Evolutionary conservation across 345 rosid species (phyloP).

Genomic region (Syzygium aqueum): DNA sequence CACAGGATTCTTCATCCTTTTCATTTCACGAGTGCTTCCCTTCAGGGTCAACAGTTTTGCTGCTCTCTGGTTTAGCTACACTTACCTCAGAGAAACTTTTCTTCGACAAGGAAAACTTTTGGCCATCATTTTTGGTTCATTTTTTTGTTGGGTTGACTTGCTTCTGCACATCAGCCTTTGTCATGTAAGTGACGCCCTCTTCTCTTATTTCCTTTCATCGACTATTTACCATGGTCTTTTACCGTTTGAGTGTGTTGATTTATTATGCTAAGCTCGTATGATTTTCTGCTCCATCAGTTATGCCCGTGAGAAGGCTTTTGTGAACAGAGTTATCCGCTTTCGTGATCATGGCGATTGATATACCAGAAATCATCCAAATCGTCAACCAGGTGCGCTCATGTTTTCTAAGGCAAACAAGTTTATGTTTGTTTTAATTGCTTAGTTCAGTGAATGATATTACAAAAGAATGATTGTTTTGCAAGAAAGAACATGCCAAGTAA

Average conservation of each 20-base stretch:
- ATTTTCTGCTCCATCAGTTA: background rate
- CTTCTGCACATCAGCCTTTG: slow-evolving; percentile 38
- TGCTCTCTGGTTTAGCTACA: slow-evolving; percentile 49
- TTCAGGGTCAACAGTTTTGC: slow-evolving; percentile 59
- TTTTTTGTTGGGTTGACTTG: slow-evolving; percentile 10
- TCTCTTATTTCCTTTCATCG: background rate
- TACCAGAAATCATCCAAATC: background rate
- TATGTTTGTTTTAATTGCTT: background rate
- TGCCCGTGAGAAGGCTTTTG: background rate
- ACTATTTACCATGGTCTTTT: background rate
- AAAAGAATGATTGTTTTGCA: background rate
- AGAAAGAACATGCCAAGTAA: background rate
- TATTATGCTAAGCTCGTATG: background rate
- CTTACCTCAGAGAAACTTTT: slow-evolving; percentile 46
- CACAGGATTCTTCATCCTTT: slow-evolving; percentile 60
- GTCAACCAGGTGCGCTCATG: background rate
- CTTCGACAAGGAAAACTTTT: slow-evolving; percentile 52
- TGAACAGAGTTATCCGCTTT: background rate
- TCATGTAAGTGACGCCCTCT: slow-evolving; percentile 44
- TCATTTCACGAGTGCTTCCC: slow-evolving; percentile 65
- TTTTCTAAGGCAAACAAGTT: background rate
- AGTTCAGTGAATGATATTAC: background rate
- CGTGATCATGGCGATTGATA: background rate
- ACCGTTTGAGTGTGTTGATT: background rate
- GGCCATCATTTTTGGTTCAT: slow-evolving; percentile 26